phyloP scores from a whole-genome alignment of 1,284 basidiomycete species.

The Sporisorium sorghi region DNA sequence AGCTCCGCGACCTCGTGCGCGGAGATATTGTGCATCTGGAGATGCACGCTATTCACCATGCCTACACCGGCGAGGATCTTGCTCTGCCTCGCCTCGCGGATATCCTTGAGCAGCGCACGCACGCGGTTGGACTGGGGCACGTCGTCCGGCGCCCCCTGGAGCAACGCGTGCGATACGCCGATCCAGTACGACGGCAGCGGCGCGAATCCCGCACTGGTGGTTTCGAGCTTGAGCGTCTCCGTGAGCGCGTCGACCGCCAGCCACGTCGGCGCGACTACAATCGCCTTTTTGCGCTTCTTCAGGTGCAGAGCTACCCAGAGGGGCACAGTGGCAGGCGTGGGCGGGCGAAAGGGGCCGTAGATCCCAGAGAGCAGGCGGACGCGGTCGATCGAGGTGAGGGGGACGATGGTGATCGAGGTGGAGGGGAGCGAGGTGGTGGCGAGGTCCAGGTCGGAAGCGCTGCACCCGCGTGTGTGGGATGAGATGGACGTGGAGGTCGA shows the following conservation, averaged over 20 bases:
- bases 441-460: conserved; percentile 38
- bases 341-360: conserved; percentile 91
- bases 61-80: conserved; percentile 86
- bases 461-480: conserved; percentile 21
- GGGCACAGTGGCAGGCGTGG: conserved; percentile 83
- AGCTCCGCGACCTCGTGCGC: conserved; percentile 65
- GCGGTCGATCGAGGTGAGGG: conserved; percentile 60
- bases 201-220: conserved; percentile 61
- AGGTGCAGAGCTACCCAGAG: conserved; percentile 95
- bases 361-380: conserved; percentile 64
- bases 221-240: conserved; percentile 69
- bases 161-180: conserved; percentile 32
- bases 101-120: conserved; percentile 86
- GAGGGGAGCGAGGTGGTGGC: conserved; percentile 49
- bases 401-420: conserved; percentile 59
- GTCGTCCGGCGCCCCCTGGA: conserved; percentile 80
- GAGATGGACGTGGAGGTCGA: conserved; percentile 25
- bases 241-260: conserved; percentile 83
- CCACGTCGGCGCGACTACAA: conserved; percentile 90
- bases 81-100: conserved; percentile 91
- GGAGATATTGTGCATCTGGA: conserved; percentile 71
- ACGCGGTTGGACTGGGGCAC: conserved; percentile 83
- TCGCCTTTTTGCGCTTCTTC: conserved; percentile 92
- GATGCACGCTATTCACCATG: conserved; percentile 71
- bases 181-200: conserved; percentile 69